Percentiles rank a stretch among this genome's conserved stretches.
phyloP scores from a whole-genome alignment of 176 grass and related monocot genomes.

The Avena eriantha region DNA sequence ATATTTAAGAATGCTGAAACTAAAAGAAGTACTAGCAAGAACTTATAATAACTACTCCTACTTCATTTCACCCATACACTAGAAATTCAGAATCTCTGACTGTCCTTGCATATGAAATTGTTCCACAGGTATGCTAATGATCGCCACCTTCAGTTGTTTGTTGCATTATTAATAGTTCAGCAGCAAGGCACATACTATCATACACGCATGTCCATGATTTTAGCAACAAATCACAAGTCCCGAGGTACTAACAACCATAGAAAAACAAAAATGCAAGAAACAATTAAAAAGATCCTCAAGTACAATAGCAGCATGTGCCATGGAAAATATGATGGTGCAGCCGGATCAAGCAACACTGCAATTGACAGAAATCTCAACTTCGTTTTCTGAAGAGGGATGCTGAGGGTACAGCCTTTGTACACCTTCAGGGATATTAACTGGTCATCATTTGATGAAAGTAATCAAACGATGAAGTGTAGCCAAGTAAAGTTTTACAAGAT shows the following conservation, averaged over 20 bases:
- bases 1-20: background rate
- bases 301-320: constrained; percentile 43
- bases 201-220: constrained; percentile 29
- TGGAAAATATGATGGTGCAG: constrained; percentile 40
- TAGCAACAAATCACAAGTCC: constrained; percentile 42
- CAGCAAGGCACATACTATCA: background rate
- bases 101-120: constrained; percentile 50
- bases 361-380: background rate
- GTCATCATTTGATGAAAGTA: constrained; percentile 9
- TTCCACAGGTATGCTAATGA: constrained; percentile 35
- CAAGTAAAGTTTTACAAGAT: background rate
- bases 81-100: constrained; percentile 20
- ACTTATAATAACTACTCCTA: background rate
- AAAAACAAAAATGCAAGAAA: constrained; percentile 42
- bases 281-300: constrained; percentile 30
- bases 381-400: constrained; percentile 32
- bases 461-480: background rate
- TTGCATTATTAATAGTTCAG: constrained; percentile 38
- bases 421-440: constrained; percentile 1
- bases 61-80: background rate
- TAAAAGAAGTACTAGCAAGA: background rate
- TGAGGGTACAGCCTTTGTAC: background rate
- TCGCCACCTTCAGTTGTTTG: constrained; percentile 45
- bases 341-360: constrained; percentile 36
- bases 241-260: constrained; percentile 51